phyloP scores from a whole-genome alignment of 148 eudicot genomes.

The Pharnaceum exiguum region DNA sequence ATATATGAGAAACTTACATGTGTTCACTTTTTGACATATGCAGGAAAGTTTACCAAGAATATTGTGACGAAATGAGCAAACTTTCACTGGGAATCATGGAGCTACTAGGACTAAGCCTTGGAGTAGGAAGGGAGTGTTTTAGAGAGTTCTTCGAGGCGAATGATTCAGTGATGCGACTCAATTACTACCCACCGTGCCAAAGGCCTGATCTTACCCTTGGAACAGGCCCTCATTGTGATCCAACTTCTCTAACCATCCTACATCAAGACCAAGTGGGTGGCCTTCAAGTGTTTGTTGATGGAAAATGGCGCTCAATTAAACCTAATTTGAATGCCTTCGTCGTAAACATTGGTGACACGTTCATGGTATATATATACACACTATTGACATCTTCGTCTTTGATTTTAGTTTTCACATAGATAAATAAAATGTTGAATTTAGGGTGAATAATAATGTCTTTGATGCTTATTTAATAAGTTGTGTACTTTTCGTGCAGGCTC shows the following conservation, averaged over 20 bases:
- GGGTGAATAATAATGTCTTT: not conserved
- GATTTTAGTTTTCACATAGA: no score
- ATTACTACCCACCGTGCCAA: conserved; percentile 69
- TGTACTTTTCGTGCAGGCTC: conserved; percentile 40
- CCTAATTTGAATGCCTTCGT: conserved; percentile 55
- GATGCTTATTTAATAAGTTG: not conserved
- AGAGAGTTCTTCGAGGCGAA: conserved; percentile 41
- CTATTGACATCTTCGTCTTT: no score
- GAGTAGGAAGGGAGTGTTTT: conserved; percentile 29
- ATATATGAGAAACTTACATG: not conserved
- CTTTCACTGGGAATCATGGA: conserved; percentile 58
- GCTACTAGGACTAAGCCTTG: conserved; percentile 54
- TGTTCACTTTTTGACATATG: not conserved
- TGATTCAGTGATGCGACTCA: conserved; percentile 58
- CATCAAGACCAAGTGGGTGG: conserved; percentile 74
- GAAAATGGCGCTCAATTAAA: conserved; percentile 44
- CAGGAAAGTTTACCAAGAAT: conserved; percentile 56
- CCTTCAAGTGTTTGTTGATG: conserved; percentile 59
- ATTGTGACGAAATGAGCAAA: conserved; percentile 66
- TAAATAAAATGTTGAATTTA: not conserved
- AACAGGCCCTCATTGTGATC: conserved; percentile 71
- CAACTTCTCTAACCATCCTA: conserved; percentile 63
- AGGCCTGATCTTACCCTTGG: conserved; percentile 62
- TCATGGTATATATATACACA: conserved; percentile 39
- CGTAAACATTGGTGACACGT: conserved; percentile 71